These are phyloP conservation scores for Trypanosoma brucei DNA, from an alignment of 208 protist genomes.

Conservation along the genomic window DNA sequence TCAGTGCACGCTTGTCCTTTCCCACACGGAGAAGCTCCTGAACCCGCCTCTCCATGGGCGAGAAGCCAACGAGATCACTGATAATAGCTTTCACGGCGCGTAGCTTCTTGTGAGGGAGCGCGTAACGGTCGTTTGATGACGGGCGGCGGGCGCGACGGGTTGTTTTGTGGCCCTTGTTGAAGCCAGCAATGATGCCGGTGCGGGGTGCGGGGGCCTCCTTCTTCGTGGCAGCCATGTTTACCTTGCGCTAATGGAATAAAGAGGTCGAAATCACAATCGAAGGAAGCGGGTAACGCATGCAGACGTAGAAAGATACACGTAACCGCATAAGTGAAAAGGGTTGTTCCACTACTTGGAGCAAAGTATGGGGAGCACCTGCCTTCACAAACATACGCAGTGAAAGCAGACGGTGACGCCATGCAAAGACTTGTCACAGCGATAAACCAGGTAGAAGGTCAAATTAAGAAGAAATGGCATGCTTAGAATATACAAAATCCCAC, in stretches of 20 bases:
- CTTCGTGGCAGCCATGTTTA: slow-evolving; percentile 43
- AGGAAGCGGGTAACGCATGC: too few species aligned
- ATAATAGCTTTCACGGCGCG: slow-evolving; percentile 90
- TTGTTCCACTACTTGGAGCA: too few species aligned
- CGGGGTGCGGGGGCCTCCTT: slow-evolving; percentile 46
- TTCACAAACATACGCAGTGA: too few species aligned
- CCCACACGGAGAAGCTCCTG: slow-evolving; percentile 93
- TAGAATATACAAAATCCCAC: too few species aligned
- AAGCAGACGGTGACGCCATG: too few species aligned
- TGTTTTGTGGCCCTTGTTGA: slow-evolving; percentile 90
- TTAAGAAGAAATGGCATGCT: too few species aligned
- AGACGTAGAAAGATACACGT: too few species aligned
- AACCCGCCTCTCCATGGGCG: slow-evolving; percentile 90
- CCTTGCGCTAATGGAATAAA: slow-evolving; percentile 5
- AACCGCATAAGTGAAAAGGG: too few species aligned
- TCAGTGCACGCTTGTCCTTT: slow-evolving; percentile 94
- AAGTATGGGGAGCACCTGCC: too few species aligned
- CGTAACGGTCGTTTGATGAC: slow-evolving; percentile 77
- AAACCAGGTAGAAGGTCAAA: too few species aligned
- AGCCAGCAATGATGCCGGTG: slow-evolving; percentile 89
- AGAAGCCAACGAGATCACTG: slow-evolving; percentile 85
- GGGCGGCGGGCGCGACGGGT: slow-evolving; percentile 80
- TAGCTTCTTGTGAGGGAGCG: slow-evolving; percentile 85
- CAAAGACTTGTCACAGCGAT: too few species aligned
- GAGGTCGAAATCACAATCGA: slow-evolving; percentile 1